These are phyloP conservation scores for Mortierella claussenii DNA, from an alignment of 192 early-diverging fungal genomes.

Conservation along the genomic window DNA sequence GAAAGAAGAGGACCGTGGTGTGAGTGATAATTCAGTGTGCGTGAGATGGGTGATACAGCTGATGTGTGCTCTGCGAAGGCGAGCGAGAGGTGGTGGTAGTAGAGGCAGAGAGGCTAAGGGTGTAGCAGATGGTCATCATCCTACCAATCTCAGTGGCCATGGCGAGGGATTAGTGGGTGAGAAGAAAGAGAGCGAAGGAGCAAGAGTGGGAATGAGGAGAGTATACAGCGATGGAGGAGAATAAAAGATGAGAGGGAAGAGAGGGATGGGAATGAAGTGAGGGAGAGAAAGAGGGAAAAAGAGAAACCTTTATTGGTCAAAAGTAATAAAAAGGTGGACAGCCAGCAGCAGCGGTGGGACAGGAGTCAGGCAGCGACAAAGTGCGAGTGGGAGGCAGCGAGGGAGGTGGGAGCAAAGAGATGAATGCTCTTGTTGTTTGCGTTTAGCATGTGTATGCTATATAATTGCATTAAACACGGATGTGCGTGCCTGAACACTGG, in stretches of 20 bases:
- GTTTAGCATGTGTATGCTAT: too few species aligned
- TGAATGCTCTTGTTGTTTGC: too few species aligned
- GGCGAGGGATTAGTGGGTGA: not conserved
- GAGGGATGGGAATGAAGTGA: not conserved
- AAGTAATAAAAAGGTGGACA: too few species aligned
- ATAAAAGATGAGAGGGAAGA: not conserved
- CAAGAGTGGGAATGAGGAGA: slow-evolving; percentile 1
- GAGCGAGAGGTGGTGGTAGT: not conserved
- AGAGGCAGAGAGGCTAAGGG: not conserved
- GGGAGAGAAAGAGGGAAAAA: not conserved
- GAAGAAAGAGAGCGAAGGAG: slow-evolving; percentile 2
- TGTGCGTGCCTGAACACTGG: too few species aligned
- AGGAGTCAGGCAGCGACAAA: too few species aligned
- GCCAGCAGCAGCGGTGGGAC: too few species aligned
- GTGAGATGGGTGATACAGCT: too few species aligned
- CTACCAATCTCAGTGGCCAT: slow-evolving; percentile 41
- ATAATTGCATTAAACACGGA: too few species aligned
- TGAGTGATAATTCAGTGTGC: not conserved
- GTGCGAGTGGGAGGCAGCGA: not conserved
- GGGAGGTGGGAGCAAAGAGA: not conserved
- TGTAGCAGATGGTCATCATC: slow-evolving; percentile 8
- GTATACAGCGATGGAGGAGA: not conserved
- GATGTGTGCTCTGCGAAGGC: too few species aligned
- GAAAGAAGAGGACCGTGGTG: not conserved
- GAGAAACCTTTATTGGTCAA: too few species aligned